Conservation (phyloP, 1,284 basidiomycete genomes). For the Apiotrichum akiyoshidainum region DNA sequence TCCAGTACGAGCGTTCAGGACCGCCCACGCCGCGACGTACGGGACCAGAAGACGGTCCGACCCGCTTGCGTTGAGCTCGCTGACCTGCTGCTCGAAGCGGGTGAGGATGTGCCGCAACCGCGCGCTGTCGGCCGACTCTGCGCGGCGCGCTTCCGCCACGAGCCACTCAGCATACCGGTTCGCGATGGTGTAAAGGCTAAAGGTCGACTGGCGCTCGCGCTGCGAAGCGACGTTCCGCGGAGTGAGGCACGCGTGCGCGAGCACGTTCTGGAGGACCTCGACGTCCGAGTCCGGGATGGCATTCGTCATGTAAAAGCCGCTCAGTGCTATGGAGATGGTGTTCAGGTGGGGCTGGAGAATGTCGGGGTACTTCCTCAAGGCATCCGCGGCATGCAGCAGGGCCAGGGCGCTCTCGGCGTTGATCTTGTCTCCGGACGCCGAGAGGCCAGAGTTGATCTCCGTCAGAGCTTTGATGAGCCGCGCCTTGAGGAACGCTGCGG, state of each 20-base stretch:
- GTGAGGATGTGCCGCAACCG: conserved; percentile 6
- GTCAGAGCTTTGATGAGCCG: conserved; percentile 13
- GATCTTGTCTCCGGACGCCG: not conserved
- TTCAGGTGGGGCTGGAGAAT: conserved; percentile 9
- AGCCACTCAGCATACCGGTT: conserved; percentile 16
- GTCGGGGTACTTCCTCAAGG: conserved; percentile 3
- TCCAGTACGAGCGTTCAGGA: conserved; percentile 9
- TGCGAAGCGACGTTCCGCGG: conserved; percentile 4
- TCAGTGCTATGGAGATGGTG: conserved; percentile 7
- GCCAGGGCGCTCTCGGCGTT: not conserved
- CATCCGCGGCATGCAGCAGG: conserved; percentile 5
- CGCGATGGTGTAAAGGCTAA: conserved; percentile 1
- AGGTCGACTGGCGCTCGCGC: not conserved
- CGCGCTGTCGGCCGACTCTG: not conserved
- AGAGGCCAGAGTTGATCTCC: not conserved
- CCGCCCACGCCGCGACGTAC: conserved; percentile 14
- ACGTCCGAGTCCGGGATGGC: conserved; percentile 8
- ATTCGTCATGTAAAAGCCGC: conserved; percentile 5
- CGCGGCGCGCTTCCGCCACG: conserved; percentile 4
- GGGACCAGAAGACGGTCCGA: conserved; percentile 5
- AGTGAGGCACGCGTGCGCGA: conserved; percentile 11
- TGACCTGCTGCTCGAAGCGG: conserved; percentile 14
- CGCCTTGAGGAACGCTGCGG: conserved; percentile 11
- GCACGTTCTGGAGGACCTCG: not conserved
- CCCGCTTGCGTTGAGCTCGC: not conserved